These are phyloP conservation scores for Arthrinium phaeospermum DNA, from an alignment of 2,329 filamentous ascomycete genomes.

Conservation along the genomic window DNA sequence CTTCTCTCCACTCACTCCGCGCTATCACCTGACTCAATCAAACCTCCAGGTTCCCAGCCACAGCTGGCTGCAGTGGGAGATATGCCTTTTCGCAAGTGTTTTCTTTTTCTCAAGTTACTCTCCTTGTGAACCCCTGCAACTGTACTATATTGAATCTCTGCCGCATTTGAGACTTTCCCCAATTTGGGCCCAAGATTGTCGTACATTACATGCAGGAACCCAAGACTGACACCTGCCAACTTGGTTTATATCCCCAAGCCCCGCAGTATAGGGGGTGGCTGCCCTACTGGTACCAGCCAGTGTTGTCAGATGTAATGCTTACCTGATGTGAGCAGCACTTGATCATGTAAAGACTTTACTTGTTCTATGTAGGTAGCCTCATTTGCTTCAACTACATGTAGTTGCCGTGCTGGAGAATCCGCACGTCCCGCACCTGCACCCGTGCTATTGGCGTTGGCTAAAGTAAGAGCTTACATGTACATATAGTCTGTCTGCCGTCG, in stretches of 20 bases:
- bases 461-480: not conserved
- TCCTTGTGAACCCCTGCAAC: no score
- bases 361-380: not conserved
- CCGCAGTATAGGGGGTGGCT: not conserved
- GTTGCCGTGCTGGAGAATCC: not conserved
- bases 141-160: no score
- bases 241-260: not conserved
- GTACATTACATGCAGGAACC: not conserved
- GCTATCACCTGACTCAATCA: slow-evolving; percentile 13
- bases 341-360: no score
- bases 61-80: not conserved
- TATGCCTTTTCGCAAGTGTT: not conserved
- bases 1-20: not conserved
- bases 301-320: not conserved
- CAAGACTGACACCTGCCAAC: not conserved
- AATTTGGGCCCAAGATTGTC: not conserved
- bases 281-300: not conserved
- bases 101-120: not conserved
- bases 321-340: not conserved
- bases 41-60: not conserved
- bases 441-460: not conserved
- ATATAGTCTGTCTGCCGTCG: not conserved
- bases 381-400: not conserved
- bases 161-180: not conserved
- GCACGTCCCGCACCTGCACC: not conserved